Evolutionary conservation across 441 rosid species (phyloP).

Genomic region (Gossypium davidsonii): DNA sequence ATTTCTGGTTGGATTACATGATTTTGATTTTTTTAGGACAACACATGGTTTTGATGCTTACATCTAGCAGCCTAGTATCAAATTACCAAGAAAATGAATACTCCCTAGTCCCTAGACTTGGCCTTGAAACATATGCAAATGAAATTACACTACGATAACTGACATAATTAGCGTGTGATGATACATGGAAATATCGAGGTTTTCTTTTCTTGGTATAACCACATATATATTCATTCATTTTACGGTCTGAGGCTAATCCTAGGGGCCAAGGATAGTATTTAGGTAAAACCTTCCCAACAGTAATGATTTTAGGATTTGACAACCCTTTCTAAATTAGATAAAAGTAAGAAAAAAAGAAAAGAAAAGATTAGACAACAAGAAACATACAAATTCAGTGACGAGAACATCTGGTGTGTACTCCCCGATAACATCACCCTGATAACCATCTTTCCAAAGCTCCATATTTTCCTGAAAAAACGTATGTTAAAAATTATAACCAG

Average conservation of each 20-base stretch:
- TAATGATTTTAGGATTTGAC: neutral
- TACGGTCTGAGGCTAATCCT: too few species aligned
- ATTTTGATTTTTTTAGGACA: neutral
- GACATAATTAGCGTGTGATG: neutral
- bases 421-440: constrained; percentile 75
- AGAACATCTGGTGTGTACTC: constrained; percentile 87
- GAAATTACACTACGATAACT: neutral
- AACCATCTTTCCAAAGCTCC: constrained; percentile 74
- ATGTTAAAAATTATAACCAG: neutral
- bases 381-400: constrained; percentile 77
- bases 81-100: neutral
- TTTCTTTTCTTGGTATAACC: neutral
- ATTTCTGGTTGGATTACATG: neutral
- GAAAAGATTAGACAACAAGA: constrained; percentile 8
- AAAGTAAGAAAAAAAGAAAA: neutral
- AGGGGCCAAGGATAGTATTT: too few species aligned
- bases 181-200: neutral
- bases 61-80: neutral
- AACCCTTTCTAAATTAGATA: neutral
- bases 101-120: neutral
- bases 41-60: neutral
- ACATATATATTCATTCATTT: too few species aligned
- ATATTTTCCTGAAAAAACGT: constrained; percentile 37
- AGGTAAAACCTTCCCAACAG: too few species aligned
- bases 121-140: neutral